Evolutionary conservation across 1,284 basidiomycete genomes (phyloP), one percentile per base, ranked within the genome.

Genomic region (Cryptococcus floricola): DNA sequence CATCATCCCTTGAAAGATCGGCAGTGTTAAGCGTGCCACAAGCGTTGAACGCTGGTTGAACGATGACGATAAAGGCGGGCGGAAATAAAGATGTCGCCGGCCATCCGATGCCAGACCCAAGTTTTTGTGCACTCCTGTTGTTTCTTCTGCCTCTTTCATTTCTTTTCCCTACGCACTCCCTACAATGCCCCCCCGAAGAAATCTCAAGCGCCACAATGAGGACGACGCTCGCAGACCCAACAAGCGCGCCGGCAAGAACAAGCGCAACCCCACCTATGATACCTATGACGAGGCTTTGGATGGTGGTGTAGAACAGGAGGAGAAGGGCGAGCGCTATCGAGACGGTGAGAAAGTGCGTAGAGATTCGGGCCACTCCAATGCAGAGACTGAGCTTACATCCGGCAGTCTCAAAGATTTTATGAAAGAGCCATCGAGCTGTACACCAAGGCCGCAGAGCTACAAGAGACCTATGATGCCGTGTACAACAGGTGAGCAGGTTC

Each of bases 261-360:
- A 68, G 60, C 48, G 63, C 42, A 72, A 73, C 54, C 62, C 62
- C 34, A 72, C 69, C 1, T 76, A 77, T 59, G 73, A 76, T 44
- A 74, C 74, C 10, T 75, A 69, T 52, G 75, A 77, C 46, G 74
- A 76, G 42, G 71, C 72, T n/a, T 54, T 77, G 50, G 75, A 77
- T 50, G 74, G 70, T 66, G 77, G 70, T n/a, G 70, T 78, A 43
- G 68, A 72, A 39, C 66, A 67, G 56, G 77, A 78, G 57, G 77
- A 78, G 63, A 76, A 77, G 64, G 77, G 75, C 8, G 77, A 78
- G 58, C 61, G 76, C 39, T 78, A 76, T 56, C 52, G 67, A 9
- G 68, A 71, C 59, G 76, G 76, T n/a, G 75, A 77, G 52, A 76
- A 75, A 65, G 73, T 71, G 50, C 43, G 70, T 37, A 14, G 19